These are phyloP conservation scores for Flaveria trinervia DNA, from an alignment of 129 eudicot species.

Conservation along the genomic window DNA sequence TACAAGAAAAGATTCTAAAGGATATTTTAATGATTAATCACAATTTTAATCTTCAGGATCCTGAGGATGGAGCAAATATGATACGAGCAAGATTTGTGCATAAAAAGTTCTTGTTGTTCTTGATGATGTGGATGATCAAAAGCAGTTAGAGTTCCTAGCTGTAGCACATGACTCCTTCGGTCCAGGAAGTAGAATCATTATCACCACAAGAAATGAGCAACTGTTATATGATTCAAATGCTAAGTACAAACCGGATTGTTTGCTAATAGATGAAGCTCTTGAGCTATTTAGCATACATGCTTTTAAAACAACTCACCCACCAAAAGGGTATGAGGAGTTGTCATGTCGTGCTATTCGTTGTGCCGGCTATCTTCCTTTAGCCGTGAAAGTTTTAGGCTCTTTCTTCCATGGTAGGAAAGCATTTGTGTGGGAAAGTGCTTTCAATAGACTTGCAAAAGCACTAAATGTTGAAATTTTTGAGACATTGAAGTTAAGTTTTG, in stretches of 20 bases:
- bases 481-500: neutral
- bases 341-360: neutral
- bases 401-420: neutral
- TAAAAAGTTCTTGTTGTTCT: neutral
- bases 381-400: neutral
- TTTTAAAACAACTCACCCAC: neutral
- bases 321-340: neutral
- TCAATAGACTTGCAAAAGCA: neutral
- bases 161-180: neutral
- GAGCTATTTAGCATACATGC: neutral
- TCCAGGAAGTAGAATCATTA: neutral
- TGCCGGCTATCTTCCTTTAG: neutral
- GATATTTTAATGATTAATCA: neutral
- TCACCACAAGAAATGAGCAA: neutral
- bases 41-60: neutral
- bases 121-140: neutral
- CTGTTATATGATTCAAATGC: neutral
- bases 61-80: neutral
- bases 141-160: constrained; percentile 5
- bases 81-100: neutral
- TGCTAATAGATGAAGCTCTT: neutral
- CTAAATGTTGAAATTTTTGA: neutral
- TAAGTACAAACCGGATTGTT: neutral
- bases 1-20: neutral
- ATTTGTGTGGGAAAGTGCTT: neutral